Evolutionary conservation across 345 rosid species (phyloP), one percentile per base, ranked within the genome.

Genomic region (Eucalyptus globulus): DNA sequence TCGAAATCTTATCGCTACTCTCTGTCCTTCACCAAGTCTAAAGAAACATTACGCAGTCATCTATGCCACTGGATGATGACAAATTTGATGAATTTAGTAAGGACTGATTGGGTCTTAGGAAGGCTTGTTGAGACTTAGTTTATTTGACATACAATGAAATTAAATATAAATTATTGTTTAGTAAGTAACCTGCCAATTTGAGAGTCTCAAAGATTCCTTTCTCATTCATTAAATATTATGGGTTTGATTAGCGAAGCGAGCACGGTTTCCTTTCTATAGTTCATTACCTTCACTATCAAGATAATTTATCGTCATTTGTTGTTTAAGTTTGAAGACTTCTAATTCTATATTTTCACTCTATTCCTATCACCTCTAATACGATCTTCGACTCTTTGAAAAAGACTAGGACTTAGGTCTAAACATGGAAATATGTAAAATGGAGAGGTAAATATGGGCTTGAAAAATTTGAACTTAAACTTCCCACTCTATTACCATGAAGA

Each of bases 401-500:
- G 69, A 62, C 31, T 62, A 29, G 0, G 0, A 62, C 34, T 62
- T 62, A 7, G 37, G 6, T 14, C 80, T 31, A 31, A 67, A 29
- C 40, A 31, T 15, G 22, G 22, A 67, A 67, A 31, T 31, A 16
- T 4, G 80, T 67, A 67, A 31, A 31, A 16, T 31, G 80, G 1
- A 31, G 11, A 16, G 40, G 22, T 9, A 67, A 31, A 67, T 8
- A 31, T 4, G 80, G 11, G 12, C 2, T 5, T 67, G 22, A 31
- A 67, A 31, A 31, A 15, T 14, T 67, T 67, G 76, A 67, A n/a
- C 37, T 14, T 0, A n/a, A 0, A 67, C 5, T 8, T 67, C 40
- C 10, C 0, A 1, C 3, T 67, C 1, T 67, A 2, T 67, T 15
- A 31, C 11, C 76, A 29, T 62, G 10, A 16, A 8, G 6, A 15